Evolutionary conservation across 805 yeast genomes (phyloP), one percentile per base, ranked within the genome.

Genomic region (Limtongia smithiae): DNA sequence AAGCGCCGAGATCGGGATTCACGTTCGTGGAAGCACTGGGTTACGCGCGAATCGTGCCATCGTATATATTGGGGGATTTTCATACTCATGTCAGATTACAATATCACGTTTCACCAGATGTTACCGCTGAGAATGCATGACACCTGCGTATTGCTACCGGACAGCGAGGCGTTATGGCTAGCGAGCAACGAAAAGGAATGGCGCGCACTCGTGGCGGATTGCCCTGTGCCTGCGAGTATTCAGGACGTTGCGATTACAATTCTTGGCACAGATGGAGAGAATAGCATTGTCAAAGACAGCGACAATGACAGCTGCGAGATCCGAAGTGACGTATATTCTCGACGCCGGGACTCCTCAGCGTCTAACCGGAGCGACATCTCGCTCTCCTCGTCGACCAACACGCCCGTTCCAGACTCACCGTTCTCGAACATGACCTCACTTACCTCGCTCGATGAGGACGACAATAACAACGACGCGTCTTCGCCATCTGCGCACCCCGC

Each of bases 161-260:
- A 61, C 34, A 48, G 53, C 30, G 62, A 59, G 22, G 57, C 49
- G 9, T 42, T 51, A 18, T 59, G 62, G 62, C 55, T 53, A 25
- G 57, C 57, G 14, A 41, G 42, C 11, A 46, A 50, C 11, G 54
- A 55, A 17, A n/a, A 21, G 5, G 56, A 53, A 37, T 53, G 57
- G 57, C 6, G 9, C 9, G 24, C 31, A 7, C 25, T 40, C 12
- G 25, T 46, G 21, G 33, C 41, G 2, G 21, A 24, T 4, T 35
- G 46, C 25, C 41, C 41, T 15, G 31, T 45, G 27, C 50, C 50
- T 3, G 31, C 41, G 14, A 46, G 33, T 17, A 35, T 40, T 12
- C 37, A 41, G 17, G 25, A 25, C 11, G 41, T 46, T 11, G 46
- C 38, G 14, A 24, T 31, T n/a, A 34, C 41, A 14, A 41, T 46